Conservation (phyloP, 371 early-diverging fungal species). For the Lichtheimia hyalospora region DNA sequence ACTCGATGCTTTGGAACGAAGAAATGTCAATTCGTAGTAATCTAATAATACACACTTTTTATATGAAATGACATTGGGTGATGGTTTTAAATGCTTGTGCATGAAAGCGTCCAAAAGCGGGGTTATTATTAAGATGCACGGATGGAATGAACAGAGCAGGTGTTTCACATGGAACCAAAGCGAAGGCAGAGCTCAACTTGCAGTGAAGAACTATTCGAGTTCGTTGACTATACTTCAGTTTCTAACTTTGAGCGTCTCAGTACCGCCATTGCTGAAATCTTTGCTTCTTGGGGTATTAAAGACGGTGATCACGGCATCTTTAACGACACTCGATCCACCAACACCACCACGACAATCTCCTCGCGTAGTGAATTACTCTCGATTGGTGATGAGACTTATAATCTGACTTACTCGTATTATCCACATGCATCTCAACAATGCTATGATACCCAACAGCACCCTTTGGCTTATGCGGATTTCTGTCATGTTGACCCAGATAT, state of each 20-base stretch:
- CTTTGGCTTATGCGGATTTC: constrained; percentile 24
- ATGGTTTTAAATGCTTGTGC: too few species aligned
- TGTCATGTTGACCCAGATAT: constrained; percentile 21
- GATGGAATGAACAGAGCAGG: too few species aligned
- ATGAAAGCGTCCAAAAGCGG: too few species aligned
- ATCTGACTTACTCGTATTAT: constrained; percentile 47
- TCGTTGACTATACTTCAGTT: constrained; percentile 74
- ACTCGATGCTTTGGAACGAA: constrained; percentile 32
- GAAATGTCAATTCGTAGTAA: background rate
- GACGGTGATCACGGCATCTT: constrained; percentile 52
- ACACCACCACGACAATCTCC: constrained; percentile 1
- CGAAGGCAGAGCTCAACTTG: constrained; percentile 22
- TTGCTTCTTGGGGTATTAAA: constrained; percentile 56
- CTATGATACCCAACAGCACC: constrained; percentile 9
- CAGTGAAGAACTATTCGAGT: constrained; percentile 64
- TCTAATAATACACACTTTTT: background rate
- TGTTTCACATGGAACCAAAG: constrained; percentile 8
- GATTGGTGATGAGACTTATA: constrained; percentile 43
- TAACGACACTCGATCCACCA: constrained; percentile 17
- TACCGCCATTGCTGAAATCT: constrained; percentile 53
- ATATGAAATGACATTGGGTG: too few species aligned
- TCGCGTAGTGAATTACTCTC: constrained; percentile 29
- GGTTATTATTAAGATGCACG: too few species aligned
- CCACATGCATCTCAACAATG: constrained; percentile 15
- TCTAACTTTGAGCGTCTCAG: constrained; percentile 65